Evolutionary conservation across 495 filamentous ascomycete species (phyloP).

Genomic region (Talaromyces liani): DNA sequence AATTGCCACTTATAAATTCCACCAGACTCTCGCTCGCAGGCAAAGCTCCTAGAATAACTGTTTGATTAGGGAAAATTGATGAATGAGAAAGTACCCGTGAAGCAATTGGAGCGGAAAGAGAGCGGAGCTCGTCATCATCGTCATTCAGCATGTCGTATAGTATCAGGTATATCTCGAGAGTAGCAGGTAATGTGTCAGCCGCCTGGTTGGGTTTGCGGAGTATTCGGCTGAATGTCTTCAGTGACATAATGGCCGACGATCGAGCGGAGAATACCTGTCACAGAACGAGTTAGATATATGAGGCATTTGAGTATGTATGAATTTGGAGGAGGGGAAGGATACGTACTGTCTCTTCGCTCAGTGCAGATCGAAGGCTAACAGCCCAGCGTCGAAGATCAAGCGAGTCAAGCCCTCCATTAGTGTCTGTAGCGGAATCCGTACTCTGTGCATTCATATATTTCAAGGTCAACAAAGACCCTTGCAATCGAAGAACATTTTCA

Average conservation of each 20-base stretch:
- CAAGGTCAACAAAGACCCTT: slow-evolving; percentile 51
- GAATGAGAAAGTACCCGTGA: slow-evolving; percentile 37
- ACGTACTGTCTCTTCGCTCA: slow-evolving; percentile 38
- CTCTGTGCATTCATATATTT: slow-evolving; percentile 32
- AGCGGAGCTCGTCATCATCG: slow-evolving; percentile 83
- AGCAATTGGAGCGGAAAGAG: slow-evolving; percentile 48
- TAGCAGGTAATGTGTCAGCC: slow-evolving; percentile 15
- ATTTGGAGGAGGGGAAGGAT: not conserved
- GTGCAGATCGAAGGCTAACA: slow-evolving; percentile 27
- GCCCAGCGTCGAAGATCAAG: slow-evolving; percentile 23
- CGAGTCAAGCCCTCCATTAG: slow-evolving; percentile 1
- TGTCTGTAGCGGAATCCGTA: not conserved
- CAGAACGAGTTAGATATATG: slow-evolving; percentile 2
- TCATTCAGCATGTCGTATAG: slow-evolving; percentile 67
- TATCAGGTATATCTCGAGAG: slow-evolving; percentile 41
- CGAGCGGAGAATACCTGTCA: slow-evolving; percentile 59
- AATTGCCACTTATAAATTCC: slow-evolving; percentile 32
- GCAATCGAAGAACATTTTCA: slow-evolving; percentile 35
- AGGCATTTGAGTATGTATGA: not conserved
- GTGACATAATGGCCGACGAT: slow-evolving; percentile 43
- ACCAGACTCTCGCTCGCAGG: slow-evolving; percentile 41
- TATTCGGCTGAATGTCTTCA: slow-evolving; percentile 25
- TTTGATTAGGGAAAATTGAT: slow-evolving; percentile 20
- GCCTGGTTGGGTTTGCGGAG: slow-evolving; percentile 13
- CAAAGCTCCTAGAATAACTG: slow-evolving; percentile 32